A percentile compares a stretch with the other conserved stretches of the same genome.
phyloP scores from a whole-genome alignment of 805 yeast species.

The Candida khao-thaluensis region DNA sequence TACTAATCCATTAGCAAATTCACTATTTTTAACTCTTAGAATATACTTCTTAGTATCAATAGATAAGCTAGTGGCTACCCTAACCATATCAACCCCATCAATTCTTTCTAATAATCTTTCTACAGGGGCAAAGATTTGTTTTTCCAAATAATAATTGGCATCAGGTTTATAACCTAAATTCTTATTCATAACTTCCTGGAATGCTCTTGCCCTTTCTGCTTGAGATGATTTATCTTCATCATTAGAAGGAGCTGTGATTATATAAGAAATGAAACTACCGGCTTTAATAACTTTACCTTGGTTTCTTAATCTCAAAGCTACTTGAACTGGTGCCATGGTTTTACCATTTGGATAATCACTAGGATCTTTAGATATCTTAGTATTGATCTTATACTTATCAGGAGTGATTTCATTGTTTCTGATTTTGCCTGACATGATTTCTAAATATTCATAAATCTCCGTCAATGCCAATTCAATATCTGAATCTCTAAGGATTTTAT shows the following conservation, averaged over 20 bases:
- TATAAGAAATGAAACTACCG: conserved; percentile 85
- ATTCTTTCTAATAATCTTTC: conserved; percentile 82
- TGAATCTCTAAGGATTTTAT: conserved; percentile 64
- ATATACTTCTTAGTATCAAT: conserved; percentile 67
- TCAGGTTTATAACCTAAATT: conserved; percentile 62
- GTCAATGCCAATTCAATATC: conserved; percentile 77
- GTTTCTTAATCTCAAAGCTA: conserved; percentile 76
- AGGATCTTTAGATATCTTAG: conserved; percentile 89
- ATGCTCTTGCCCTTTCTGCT: conserved; percentile 82
- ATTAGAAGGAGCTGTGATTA: conserved; percentile 52
- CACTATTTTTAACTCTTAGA: conserved; percentile 41
- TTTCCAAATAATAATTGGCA: conserved; percentile 73
- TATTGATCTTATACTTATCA: conserved; percentile 74
- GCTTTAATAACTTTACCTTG: conserved; percentile 86
- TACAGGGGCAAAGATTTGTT: conserved; percentile 88
- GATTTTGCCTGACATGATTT: conserved; percentile 55
- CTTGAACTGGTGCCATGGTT: conserved; percentile 85
- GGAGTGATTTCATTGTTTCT: conserved; percentile 60
- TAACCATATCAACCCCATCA: conserved; percentile 79
- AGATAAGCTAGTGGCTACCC: conserved; percentile 76
- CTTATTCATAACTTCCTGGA: conserved; percentile 65
- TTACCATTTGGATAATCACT: conserved; percentile 76
- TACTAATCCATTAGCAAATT: conserved; percentile 39
- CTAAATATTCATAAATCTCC: conserved; percentile 71
- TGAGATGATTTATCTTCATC: conserved; percentile 41